Base-by-base conservation (phyloP, 2,329 filamentous ascomycete genomes). In the Cryphonectria nitschkei region DNA sequence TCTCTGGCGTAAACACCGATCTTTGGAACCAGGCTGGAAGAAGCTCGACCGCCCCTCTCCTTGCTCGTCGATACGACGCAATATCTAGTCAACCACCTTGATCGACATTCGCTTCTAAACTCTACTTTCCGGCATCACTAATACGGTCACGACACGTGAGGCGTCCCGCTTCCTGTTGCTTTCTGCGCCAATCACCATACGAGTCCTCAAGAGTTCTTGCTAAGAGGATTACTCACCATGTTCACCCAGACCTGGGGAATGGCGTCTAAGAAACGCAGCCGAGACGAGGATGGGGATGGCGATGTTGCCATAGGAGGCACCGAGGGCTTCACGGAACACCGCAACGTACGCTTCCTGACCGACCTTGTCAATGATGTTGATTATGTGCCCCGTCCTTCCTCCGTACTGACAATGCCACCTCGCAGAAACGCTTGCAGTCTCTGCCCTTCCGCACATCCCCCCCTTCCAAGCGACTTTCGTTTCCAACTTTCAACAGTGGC, bases 351-450 rank as follows among this genome's bases (percentile, higher is more conserved):
- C 65, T 29, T 43, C 7, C 32, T 34, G 5, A 19, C 7, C 19
- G n/a, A 37, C 14, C 52, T 29, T 62, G 22, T 43, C 13, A 19
- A 43, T 9, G 14, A 60, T 32, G 34, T 58, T 14, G 11, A 32
- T 43, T 39, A 64, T n/a, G 39, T 6, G 14, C 56, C 34, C 37
- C 22, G 7, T 41, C n/a, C 39, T 16, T 58, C 9, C 54, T 56
- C 19, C 0, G 41, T 69, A 32, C 70, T 74, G 37, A 73, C 65
- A 22, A 22, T 29, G 37, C 16, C 14, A n/a, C 13, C 46, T 56
- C 29, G 54, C 54, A 88, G 86, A 88, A 88, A 84, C 85, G 86
- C 54, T 73, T 87, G 22, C 86, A 88, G 70, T 83, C 84, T 61
- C 82, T 88, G 5, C 86, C 86, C 16, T 77, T 87, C 19, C 83